Conservation (phyloP, 78 protist species). For the Polysphondylium violaceum region DNA sequence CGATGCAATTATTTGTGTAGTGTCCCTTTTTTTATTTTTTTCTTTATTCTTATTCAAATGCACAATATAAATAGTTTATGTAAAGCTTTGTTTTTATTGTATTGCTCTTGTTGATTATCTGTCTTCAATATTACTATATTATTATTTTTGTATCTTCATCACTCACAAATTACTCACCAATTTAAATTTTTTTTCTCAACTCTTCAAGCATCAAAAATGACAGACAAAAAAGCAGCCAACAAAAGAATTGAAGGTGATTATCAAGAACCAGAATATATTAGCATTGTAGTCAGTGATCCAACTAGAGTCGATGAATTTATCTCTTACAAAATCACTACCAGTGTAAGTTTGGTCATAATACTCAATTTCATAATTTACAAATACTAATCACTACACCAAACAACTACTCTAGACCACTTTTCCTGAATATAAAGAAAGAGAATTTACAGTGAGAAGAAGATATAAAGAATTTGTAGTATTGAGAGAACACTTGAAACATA, state of each 20-base stretch:
- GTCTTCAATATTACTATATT: not conserved
- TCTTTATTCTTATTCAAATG: no score
- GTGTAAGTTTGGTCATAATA: not conserved
- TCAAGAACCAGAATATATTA: slow-evolving; percentile 75
- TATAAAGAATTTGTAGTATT: slow-evolving; percentile 80
- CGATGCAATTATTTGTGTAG: no score
- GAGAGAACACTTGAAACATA: slow-evolving; percentile 80
- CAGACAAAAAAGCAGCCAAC: not conserved
- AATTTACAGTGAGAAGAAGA: slow-evolving; percentile 79
- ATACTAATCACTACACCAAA: not conserved
- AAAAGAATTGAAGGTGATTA: slow-evolving; percentile 74
- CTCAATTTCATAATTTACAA: not conserved
- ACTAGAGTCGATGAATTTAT: slow-evolving; percentile 56
- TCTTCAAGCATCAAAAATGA: no score
- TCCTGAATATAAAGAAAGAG: slow-evolving; percentile 82
- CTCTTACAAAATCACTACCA: slow-evolving; percentile 52
- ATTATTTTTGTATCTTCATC: not conserved
- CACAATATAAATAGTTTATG: no score
- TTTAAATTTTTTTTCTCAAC: no score
- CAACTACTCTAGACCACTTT: slow-evolving; percentile 62
- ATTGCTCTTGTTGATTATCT: no score
- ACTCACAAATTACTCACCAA: not conserved
- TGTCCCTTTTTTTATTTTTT: no score
- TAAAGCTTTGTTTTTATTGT: no score
- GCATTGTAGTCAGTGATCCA: slow-evolving; percentile 63